Evolutionary conservation across 768 basidiomycete genomes (phyloP).

Genomic region (Pleurotus djamor): DNA sequence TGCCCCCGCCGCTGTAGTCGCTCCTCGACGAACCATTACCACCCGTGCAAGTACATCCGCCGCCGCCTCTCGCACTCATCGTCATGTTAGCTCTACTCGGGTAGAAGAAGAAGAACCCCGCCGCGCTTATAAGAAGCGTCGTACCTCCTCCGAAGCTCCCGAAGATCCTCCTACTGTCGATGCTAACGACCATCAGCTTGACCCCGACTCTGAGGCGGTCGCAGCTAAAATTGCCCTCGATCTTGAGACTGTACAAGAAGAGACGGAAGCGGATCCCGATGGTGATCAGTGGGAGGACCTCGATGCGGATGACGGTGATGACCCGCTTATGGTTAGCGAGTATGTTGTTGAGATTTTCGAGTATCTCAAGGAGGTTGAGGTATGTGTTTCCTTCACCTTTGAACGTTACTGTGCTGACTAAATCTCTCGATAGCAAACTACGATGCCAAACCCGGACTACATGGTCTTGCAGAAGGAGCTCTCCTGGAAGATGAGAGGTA

Average conservation of each 20-base stretch:
- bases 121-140: constrained; percentile 70
- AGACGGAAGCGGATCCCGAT: constrained; percentile 65
- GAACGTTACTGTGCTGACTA: not conserved
- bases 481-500: constrained; percentile 95
- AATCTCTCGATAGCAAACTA: constrained; percentile 47
- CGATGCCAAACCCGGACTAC: constrained; percentile 91
- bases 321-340: constrained; percentile 96
- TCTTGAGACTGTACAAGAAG: constrained; percentile 48
- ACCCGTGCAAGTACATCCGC: constrained; percentile 7
- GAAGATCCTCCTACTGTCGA: constrained; percentile 37
- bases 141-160: constrained; percentile 64
- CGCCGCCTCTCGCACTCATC: constrained; percentile 18
- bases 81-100: constrained; percentile 14
- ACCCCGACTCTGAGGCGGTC: constrained; percentile 38
- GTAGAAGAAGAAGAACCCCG: constrained; percentile 52
- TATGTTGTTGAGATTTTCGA: constrained; percentile 94
- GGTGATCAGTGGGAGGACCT: constrained; percentile 83
- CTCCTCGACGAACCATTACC: constrained; percentile 10
- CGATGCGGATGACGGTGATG: constrained; percentile 88
- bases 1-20: constrained; percentile 35
- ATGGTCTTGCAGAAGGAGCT: constrained; percentile 94
- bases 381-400: constrained; percentile 27
- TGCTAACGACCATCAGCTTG: constrained; percentile 33
- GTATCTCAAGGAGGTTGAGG: constrained; percentile 90
- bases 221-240: constrained; percentile 43